These are phyloP conservation scores for Penicillium roqueforti DNA, from an alignment of 495 filamentous ascomycete genomes.

Conservation along the genomic window DNA sequence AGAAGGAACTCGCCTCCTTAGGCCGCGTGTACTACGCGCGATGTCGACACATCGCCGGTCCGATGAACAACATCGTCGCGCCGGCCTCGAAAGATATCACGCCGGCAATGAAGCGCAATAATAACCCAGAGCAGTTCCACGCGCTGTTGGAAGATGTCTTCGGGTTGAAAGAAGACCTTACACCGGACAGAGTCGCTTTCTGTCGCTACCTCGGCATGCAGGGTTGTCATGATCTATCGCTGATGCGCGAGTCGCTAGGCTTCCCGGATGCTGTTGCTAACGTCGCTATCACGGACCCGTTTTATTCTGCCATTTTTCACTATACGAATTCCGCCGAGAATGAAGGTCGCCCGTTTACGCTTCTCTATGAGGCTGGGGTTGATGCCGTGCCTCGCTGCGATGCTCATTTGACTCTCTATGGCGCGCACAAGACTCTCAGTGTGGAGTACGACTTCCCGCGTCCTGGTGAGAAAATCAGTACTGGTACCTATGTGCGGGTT, in stretches of 20 bases:
- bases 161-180: conserved; percentile 28
- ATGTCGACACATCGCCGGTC: conserved; percentile 51
- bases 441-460: conserved; percentile 53
- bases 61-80: conserved; percentile 11
- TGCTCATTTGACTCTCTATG: conserved; percentile 53
- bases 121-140: conserved; percentile 9
- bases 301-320: conserved; percentile 47
- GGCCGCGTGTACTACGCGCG: conserved; percentile 51
- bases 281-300: conserved; percentile 40
- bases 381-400: conserved; percentile 53
- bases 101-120: not conserved
- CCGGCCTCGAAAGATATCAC: not conserved
- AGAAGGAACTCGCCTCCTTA: conserved; percentile 40
- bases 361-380: conserved; percentile 54
- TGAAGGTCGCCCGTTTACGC: conserved; percentile 38
- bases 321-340: conserved; percentile 22
- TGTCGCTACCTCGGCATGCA: conserved; percentile 45
- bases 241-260: conserved; percentile 55
- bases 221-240: conserved; percentile 52
- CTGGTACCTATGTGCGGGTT: conserved; percentile 44
- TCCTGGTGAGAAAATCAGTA: conserved; percentile 21
- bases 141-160: conserved; percentile 31
- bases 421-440: conserved; percentile 41
- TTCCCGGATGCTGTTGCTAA: conserved; percentile 42
- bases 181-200: conserved; percentile 28